Conservation (phyloP, 345 rosid species). For the Brassica juncea region DNA sequence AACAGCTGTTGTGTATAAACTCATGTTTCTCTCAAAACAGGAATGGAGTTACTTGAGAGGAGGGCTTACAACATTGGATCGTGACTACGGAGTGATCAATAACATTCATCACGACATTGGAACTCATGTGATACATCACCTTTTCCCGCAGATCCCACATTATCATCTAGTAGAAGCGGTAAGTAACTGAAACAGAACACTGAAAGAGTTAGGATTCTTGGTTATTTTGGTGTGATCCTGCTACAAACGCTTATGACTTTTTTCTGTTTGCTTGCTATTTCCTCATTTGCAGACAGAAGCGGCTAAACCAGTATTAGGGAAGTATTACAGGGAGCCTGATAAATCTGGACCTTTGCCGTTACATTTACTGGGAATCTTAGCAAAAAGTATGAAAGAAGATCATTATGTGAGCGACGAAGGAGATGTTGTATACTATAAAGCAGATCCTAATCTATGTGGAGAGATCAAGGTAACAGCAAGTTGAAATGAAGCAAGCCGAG, state of each 20-base stretch:
- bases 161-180: constrained; percentile 90
- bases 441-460: constrained; percentile 50
- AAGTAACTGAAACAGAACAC: constrained; percentile 27
- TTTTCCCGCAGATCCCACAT: constrained; percentile 97
- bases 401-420: constrained; percentile 44
- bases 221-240: background rate
- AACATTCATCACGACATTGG: constrained; percentile 96
- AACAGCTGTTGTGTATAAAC: background rate
- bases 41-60: constrained; percentile 96
- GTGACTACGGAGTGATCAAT: constrained; percentile 84
- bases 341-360: constrained; percentile 74
- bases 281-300: constrained; percentile 64
- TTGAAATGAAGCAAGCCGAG: constrained; percentile 36
- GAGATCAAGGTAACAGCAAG: constrained; percentile 30
- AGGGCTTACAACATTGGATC: constrained; percentile 86
- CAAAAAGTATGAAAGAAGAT: constrained; percentile 50
- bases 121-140: constrained; percentile 91
- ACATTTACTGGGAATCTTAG: constrained; percentile 52
- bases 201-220: background rate
- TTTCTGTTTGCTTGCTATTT: constrained; percentile 7
- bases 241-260: background rate
- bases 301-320: constrained; percentile 69
- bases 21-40: constrained; percentile 40
- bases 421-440: constrained; percentile 69
- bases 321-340: constrained; percentile 54